Evolutionary conservation across 345 rosid species (phyloP).

Genomic region (Populus tremula): DNA sequence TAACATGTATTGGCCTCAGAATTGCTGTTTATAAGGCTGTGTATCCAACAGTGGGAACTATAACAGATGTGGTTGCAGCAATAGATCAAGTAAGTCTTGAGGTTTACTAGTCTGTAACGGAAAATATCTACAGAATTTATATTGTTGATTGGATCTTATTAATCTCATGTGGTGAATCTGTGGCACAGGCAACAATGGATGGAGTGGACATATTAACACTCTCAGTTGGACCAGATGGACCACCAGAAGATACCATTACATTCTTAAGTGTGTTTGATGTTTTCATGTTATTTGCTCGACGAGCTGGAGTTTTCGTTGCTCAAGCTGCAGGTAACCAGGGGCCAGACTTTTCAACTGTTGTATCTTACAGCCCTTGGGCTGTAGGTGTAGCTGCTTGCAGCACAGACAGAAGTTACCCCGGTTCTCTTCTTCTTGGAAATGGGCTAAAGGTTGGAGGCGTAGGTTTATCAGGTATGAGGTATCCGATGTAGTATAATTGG

Average conservation of each 20-base stretch:
- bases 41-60: constrained; percentile 68
- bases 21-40: constrained; percentile 85
- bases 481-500: neutral
- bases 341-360: constrained; percentile 53
- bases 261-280: constrained; percentile 61
- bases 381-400: constrained; percentile 56
- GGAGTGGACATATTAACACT: constrained; percentile 67
- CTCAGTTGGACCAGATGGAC: constrained; percentile 69
- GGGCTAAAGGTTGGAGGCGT: constrained; percentile 53
- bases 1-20: constrained; percentile 27
- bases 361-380: constrained; percentile 85
- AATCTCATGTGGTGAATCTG: neutral
- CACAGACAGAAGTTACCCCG: constrained; percentile 62
- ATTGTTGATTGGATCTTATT: neutral
- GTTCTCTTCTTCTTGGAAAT: constrained; percentile 58
- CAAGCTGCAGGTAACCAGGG: constrained; percentile 87
- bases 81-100: constrained; percentile 63
- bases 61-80: constrained; percentile 82
- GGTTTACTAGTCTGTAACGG: neutral
- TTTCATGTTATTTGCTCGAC: constrained; percentile 52
- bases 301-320: constrained; percentile 77
- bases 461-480: constrained; percentile 63
- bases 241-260: constrained; percentile 58
- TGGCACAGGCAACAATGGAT: constrained; percentile 55
- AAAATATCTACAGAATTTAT: neutral